Evolutionary conservation across 345 rosid species (phyloP).

Genomic region (Reutealis trisperma): DNA sequence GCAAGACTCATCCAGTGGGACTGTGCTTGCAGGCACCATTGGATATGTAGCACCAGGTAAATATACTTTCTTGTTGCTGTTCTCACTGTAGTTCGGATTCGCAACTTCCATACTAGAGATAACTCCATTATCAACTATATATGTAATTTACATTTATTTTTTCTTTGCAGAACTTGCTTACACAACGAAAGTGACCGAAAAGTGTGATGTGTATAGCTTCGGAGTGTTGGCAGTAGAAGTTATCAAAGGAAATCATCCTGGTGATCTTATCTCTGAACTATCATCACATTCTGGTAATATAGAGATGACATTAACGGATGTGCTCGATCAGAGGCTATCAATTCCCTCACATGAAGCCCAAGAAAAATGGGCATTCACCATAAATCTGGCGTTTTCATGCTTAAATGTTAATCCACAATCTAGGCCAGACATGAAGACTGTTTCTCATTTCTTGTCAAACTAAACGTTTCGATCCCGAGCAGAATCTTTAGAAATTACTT

Average conservation of each 20-base stretch:
- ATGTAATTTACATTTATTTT: neutral
- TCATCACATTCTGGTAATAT: neutral
- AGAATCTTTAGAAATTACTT: too few species aligned
- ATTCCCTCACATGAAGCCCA: slow-evolving; percentile 26
- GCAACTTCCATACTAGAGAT: too few species aligned
- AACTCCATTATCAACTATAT: neutral
- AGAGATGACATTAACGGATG: neutral
- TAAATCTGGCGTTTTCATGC: slow-evolving; percentile 37
- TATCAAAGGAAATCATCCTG: slow-evolving; percentile 16
- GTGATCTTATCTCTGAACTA: neutral
- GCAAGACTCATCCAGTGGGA: slow-evolving; percentile 2
- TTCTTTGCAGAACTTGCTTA: slow-evolving; percentile 16
- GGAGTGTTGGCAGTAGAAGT: slow-evolving; percentile 15
- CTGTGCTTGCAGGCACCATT: slow-evolving; percentile 9
- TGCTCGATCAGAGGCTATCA: slow-evolving; percentile 25
- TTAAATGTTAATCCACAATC: slow-evolving; percentile 31
- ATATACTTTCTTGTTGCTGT: neutral
- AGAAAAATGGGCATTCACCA: slow-evolving; percentile 16
- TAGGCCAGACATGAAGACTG: slow-evolving; percentile 39
- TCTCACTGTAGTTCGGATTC: too few species aligned
- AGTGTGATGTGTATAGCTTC: slow-evolving; percentile 19
- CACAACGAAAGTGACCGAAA: slow-evolving; percentile 12
- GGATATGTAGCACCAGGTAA: slow-evolving; percentile 26
- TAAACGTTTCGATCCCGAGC: neutral
- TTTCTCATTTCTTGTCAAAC: slow-evolving; percentile 22